Base-by-base conservation (phyloP, 129 eudicot species). In the Apium graveolens region DNA sequence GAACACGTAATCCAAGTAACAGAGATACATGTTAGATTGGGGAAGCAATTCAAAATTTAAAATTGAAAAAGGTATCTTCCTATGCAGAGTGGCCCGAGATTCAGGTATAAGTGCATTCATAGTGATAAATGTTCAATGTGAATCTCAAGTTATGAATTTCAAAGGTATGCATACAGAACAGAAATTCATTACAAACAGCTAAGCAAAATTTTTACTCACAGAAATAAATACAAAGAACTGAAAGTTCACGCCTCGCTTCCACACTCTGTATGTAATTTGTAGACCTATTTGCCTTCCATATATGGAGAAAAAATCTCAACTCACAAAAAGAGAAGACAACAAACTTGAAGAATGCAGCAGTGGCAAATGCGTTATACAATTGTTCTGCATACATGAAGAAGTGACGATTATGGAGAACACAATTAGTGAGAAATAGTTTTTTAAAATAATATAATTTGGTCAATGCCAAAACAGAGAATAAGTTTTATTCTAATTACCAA, bases 241-340 rank as follows among this genome's bases (percentile, higher is more conserved):
- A 91, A 76, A 90, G 93, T 86, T 91, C 98, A 72, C 51, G 96
- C 93, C 80, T 94, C 26, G 87, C 88, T 79, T 91, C 93, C 98
- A 97, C 90, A 53, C 94, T 90, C 75, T 90, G 96, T 76, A 92
- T 91, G 46, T 78, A 85, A 62, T 84, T 90, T 62, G 81, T 46
- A 45, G 96, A 89, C 76, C 97, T 86, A 86, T 85, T 85, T 20
- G 93, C 98, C 86, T 90, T 91, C 98, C 98, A 91, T 78, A 94
- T 91, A 34, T 96, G 94, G 62, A 90, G 89, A 78, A 94, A 92
- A 84, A 91, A 94, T 70, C 93, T 87, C 92, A 88, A 91, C 87
- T 94, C 98, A 87, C 88, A 91, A 77, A 88, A 85, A 29, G 96
- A 88, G 82, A 94, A 94, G 63, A 94, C 96, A 57, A 91, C 98